phyloP scores from a whole-genome alignment of 164 flowering plant genomes.

The Liquidambar formosana region DNA sequence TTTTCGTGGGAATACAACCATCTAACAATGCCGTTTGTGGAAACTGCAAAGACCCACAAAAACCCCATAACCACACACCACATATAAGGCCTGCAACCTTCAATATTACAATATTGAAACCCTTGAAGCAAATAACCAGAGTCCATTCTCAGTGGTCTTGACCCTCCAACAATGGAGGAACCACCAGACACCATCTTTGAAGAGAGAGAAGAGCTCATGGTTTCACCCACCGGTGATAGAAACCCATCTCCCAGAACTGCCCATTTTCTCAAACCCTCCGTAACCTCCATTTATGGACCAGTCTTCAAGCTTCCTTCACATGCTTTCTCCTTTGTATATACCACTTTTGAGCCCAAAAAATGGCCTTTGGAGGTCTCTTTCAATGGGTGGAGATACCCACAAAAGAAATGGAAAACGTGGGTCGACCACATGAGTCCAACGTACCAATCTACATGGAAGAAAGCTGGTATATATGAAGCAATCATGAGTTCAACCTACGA shows the following conservation, averaged over 20 bases:
- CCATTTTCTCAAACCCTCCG: constrained; percentile 7
- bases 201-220: constrained; percentile 22
- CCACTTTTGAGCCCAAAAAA: neutral
- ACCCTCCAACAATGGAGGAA: constrained; percentile 1
- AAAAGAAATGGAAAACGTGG: constrained; percentile 32
- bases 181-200: constrained; percentile 3
- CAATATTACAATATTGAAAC: no score
- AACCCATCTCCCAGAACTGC: constrained; percentile 8
- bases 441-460: constrained; percentile 21
- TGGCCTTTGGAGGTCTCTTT: constrained; percentile 7
- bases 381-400: constrained; percentile 19
- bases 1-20: no score
- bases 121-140: no score
- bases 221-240: constrained; percentile 6
- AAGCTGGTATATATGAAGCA: constrained; percentile 28
- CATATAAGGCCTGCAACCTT: no score
- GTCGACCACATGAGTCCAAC: constrained; percentile 18
- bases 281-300: neutral
- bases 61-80: no score
- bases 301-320: neutral
- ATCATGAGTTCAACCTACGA: constrained; percentile 24
- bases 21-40: no score
- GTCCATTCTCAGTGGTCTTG: neutral
- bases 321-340: neutral
- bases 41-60: no score